Conservation (phyloP, 2,329 filamentous ascomycete genomes). For the Talaromyces pinophilus region DNA sequence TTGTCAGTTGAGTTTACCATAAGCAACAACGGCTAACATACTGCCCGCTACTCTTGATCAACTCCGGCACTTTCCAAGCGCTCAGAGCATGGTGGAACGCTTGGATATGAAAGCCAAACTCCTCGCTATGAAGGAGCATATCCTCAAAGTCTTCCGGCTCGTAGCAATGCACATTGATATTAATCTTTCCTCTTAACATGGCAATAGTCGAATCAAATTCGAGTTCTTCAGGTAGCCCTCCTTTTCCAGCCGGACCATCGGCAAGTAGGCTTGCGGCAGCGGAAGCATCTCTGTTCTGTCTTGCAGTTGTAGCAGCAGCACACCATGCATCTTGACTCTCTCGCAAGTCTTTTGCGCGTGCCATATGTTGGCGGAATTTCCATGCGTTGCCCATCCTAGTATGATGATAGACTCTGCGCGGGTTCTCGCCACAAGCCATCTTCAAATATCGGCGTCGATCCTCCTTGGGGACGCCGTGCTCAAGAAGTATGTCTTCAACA, state of each 20-base stretch:
- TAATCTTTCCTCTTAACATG: conserved; percentile 66
- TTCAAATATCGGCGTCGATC: conserved; percentile 70
- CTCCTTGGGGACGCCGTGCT: conserved; percentile 57
- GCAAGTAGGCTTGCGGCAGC: conserved; percentile 19
- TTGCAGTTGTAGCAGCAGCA: conserved; percentile 50
- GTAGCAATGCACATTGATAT: conserved; percentile 72
- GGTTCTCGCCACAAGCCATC: conserved; percentile 74
- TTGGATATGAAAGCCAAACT: conserved; percentile 67
- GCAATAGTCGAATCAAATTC: conserved; percentile 65
- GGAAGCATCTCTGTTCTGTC: conserved; percentile 18
- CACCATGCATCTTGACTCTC: conserved; percentile 70
- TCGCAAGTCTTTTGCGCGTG: conserved; percentile 60
- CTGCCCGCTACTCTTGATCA: conserved; percentile 34
- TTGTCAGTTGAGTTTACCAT: conserved; percentile 49
- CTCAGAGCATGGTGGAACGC: conserved; percentile 72
- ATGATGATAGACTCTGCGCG: conserved; percentile 63
- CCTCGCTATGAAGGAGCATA: conserved; percentile 69
- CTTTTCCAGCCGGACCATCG: conserved; percentile 42
- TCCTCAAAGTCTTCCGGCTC: conserved; percentile 68
- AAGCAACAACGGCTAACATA: conserved; percentile 6
- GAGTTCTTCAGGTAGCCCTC: conserved; percentile 63
- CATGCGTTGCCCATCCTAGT: conserved; percentile 69
- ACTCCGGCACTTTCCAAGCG: conserved; percentile 66
- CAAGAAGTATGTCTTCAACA: conserved; percentile 64
- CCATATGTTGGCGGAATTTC: conserved; percentile 68